Conservation (phyloP, 768 basidiomycete genomes). For the Boletus rubroflammeus region DNA sequence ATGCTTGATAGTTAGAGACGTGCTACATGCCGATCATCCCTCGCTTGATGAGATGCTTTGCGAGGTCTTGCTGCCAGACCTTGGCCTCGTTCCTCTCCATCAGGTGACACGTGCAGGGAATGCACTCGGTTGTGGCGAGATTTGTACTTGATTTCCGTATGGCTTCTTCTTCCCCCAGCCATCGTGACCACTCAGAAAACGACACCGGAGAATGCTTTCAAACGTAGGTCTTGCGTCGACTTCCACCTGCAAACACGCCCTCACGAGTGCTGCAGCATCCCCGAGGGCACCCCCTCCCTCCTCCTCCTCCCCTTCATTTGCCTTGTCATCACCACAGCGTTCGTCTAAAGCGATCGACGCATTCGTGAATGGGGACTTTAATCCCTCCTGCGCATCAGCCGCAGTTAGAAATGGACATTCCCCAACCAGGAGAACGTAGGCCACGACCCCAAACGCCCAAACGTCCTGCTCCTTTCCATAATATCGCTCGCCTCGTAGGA, state of each 20-base stretch:
- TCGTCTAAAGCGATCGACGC: constrained; percentile 77
- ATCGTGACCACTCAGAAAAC: constrained; percentile 72
- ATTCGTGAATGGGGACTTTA: constrained; percentile 70
- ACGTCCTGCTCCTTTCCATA: constrained; percentile 96
- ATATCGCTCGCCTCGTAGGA: constrained; percentile 91
- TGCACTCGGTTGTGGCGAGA: constrained; percentile 30
- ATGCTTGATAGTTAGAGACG: constrained; percentile 11
- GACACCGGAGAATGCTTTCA: constrained; percentile 72
- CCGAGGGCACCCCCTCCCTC: constrained; percentile 84
- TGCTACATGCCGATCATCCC: no score
- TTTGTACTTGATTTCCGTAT: constrained; percentile 26
- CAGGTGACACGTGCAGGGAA: constrained; percentile 28
- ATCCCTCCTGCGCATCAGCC: constrained; percentile 84
- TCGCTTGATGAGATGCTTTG: no score
- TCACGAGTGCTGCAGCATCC: constrained; percentile 82
- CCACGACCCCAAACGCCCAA: constrained; percentile 97
- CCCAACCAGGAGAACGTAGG: constrained; percentile 88
- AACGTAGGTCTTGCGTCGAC: constrained; percentile 79
- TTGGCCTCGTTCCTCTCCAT: constrained; percentile 17
- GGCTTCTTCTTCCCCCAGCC: constrained; percentile 60
- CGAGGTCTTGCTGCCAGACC: constrained; percentile 4
- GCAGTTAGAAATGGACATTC: constrained; percentile 92
- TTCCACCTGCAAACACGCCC: constrained; percentile 80
- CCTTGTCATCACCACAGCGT: constrained; percentile 72
- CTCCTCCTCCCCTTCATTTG: constrained; percentile 66